Base-by-base conservation (phyloP, 2,329 filamentous ascomycete species). In the Dothistroma septosporum region DNA sequence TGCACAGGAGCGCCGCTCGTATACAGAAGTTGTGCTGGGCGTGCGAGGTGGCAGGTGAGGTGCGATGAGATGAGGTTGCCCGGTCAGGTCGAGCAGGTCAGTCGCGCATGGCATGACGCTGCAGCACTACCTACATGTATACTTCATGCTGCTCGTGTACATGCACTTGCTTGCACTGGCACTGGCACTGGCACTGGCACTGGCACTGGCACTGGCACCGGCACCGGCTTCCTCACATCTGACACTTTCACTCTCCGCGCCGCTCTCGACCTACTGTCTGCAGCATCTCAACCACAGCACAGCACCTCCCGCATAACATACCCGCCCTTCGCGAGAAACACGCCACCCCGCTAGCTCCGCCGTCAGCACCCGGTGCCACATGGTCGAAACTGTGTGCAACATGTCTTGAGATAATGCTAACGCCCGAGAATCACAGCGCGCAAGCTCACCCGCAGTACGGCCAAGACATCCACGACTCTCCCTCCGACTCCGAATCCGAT, bases 401-500 rank as follows among this genome's bases (percentile, higher is more conserved):
- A 32, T 50, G 22, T 37, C 24, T 19, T 35, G 28, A 12, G 19
- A 60, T 16, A 33, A 70, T 68, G 69, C 68, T 70, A 62, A 70
- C 66, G 31, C 59, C 63, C 37, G 46, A 61, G 48, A 52, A 55
- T 41, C 53, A 62, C 60, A 49, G 37, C 61, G 69, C 67, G 68
- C 49, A 73, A 73, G 68, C 64, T 68, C 60, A 74, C 75, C 72
- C 50, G 22, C 68, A 72, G 41, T 81, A 82, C 75, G 76, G 77
- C 64, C 77, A 80, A 76, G 80, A 80, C 80, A 82, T 85, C 78
- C 87, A 79, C 82, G 83, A 87, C 70, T 93, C 91, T 64, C 89
- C 90, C 61, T 89, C 90, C 55, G 71, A 72, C 58, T 85, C 87
- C 59, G 90, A 87, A 62, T 87, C 86, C 69, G 92, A 93, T 77